Percentiles rank a stretch among this genome's conserved stretches.
Conservation (phyloP, 306 rosid species). For the Acacia acuminata region DNA sequence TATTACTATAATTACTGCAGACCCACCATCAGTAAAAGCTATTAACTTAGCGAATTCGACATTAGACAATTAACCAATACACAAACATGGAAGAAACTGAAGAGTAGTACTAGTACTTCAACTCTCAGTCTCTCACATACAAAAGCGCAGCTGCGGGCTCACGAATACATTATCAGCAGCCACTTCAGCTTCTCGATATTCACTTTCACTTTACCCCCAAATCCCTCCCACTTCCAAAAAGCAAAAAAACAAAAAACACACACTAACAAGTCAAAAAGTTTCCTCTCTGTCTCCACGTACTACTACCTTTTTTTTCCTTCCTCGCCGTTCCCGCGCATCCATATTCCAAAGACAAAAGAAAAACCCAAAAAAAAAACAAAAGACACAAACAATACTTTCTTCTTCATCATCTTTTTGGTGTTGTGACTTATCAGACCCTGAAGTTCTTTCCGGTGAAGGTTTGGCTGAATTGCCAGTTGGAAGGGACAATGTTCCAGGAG, state of each 20-base stretch:
- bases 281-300: constrained; percentile 16
- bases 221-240: background rate
- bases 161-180: constrained; percentile 48
- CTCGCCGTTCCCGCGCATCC: constrained; percentile 24
- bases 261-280: constrained; percentile 32
- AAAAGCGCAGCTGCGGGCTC: constrained; percentile 71
- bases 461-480: constrained; percentile 85
- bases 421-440: constrained; percentile 35
- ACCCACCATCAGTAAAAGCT: background rate
- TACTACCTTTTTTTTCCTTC: background rate
- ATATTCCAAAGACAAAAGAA: constrained; percentile 21
- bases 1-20: background rate
- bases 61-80: background rate
- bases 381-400: background rate
- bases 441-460: constrained; percentile 79
- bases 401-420: background rate
- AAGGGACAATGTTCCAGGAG: constrained; percentile 64
- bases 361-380: background rate
- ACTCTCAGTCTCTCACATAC: background rate
- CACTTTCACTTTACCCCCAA: constrained; percentile 13
- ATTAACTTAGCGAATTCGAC: background rate
- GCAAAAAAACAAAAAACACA: background rate
- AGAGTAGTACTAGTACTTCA: background rate
- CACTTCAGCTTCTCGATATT: constrained; percentile 62
- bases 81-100: background rate